These are phyloP conservation scores for Delonix regia DNA, from an alignment of 306 rosid species.

Conservation along the genomic window DNA sequence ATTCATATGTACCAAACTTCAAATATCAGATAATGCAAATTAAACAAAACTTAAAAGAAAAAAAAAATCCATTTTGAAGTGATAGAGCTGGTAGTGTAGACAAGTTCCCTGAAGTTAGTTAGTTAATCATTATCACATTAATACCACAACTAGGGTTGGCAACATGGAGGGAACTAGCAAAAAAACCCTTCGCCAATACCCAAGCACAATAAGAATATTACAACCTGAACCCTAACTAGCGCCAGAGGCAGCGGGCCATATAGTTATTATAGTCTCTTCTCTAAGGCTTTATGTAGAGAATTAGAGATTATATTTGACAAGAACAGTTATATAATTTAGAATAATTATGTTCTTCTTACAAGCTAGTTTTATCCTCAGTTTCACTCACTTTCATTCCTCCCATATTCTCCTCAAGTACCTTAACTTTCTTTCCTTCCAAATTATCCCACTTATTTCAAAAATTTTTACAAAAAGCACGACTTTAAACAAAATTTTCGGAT, in stretches of 20 bases:
- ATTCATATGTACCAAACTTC: not conserved
- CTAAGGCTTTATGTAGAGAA: not conserved
- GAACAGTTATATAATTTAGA: not conserved
- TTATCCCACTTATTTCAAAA: not conserved
- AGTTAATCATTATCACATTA: not conserved
- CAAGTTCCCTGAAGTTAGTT: not conserved
- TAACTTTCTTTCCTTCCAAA: not conserved
- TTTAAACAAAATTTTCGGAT: not conserved
- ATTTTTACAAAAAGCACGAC: not conserved
- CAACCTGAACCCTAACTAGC: not conserved
- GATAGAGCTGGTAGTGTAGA: not conserved
- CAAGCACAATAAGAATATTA: not conserved
- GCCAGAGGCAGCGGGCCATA: not conserved
- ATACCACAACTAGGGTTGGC: not conserved
- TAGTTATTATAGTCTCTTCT: not conserved
- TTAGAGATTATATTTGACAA: not conserved
- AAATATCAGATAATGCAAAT: not conserved
- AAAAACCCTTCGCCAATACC: not conserved
- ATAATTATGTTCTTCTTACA: not conserved
- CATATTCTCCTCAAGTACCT: not conserved
- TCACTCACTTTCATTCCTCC: not conserved
- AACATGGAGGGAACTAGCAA: not conserved
- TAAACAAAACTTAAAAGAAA: not conserved
- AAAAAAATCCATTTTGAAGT: not conserved
- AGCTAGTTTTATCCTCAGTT: not conserved